Percentiles rank a stretch among this genome's conserved stretches.
Evolutionary conservation across 352 stramenopile species (phyloP).

Genomic region (Phytophthora palmivora): DNA sequence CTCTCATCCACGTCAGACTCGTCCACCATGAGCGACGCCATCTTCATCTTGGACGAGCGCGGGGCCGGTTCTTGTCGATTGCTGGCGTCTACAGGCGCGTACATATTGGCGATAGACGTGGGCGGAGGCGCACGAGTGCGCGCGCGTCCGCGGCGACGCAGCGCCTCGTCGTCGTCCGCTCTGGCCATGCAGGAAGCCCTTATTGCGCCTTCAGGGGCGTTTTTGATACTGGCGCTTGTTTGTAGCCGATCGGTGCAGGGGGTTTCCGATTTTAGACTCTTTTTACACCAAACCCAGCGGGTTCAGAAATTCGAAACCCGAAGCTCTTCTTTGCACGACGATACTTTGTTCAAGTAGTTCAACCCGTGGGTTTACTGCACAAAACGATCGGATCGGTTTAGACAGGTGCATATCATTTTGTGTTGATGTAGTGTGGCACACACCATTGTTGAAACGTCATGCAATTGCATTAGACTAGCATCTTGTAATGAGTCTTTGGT

Average conservation of each 20-base stretch:
- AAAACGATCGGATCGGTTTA: too few species aligned
- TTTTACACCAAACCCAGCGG: neutral
- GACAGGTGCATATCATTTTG: too few species aligned
- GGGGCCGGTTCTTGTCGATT: constrained; percentile 6
- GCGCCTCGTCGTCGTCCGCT: constrained; percentile 48
- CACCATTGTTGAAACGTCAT: too few species aligned
- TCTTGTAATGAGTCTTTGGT: constrained; percentile 1
- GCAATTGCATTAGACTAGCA: constrained; percentile 8
- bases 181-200: constrained; percentile 34
- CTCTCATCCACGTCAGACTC: constrained; percentile 15
- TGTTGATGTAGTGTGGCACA: too few species aligned
- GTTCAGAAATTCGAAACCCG: constrained; percentile 9
- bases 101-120: constrained; percentile 30
- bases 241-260: constrained; percentile 11
- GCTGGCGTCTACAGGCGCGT: constrained; percentile 19
- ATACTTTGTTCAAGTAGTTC: too few species aligned
- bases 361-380: too few species aligned
- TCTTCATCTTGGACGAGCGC: constrained; percentile 50
- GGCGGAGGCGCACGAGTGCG: constrained; percentile 30
- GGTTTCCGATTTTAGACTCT: neutral
- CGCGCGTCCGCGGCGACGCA: constrained; percentile 39
- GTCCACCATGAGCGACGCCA: constrained; percentile 60
- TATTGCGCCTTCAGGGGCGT: constrained; percentile 19
- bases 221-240: constrained; percentile 43
- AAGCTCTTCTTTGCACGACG: too few species aligned